Evolutionary conservation across 371 early-diverging fungal species (phyloP), one percentile per base, ranked within the genome.

Genomic region (Astathelohania contejeani): DNA sequence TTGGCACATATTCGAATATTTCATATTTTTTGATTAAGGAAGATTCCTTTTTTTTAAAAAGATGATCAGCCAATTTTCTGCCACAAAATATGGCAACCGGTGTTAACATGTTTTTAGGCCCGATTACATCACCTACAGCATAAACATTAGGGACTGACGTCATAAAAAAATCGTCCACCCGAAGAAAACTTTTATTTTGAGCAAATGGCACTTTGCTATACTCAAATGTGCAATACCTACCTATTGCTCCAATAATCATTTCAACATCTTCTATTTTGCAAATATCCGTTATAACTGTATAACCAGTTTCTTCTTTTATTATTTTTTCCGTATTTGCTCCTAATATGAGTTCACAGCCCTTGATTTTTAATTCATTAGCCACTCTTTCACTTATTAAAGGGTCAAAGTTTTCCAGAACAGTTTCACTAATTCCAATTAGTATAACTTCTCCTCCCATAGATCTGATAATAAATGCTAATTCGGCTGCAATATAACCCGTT

Each of bases 101-200:
- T 16, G 95, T 94, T 56, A 94, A 77, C 78, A 87, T 83, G 26
- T 80, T 81, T 48, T 79, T 72, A n/a, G n/a, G n/a, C 53, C 90
- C 90, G 62, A 83, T 85, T 32, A 88, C 84, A 74, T 94, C 95
- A 37, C 95, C 95, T 4, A 94, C 76, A 6, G 90, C 85, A 75
- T 80, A 86, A 7, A 92, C 73, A 23, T 79, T 77, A 14, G 73
- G 67, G 1, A 66, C 69, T 18, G 50, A 63, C 2, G 92, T 93
- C 55, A 82, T 77, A 71, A 91, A 91, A 72, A 76, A 88, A 50
- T 83, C 85, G 65, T 90, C 83, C 2, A 79, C 81, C 28, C 68
- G 63, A 50, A 90, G 81, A 64, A 79, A 79, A 0, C 84, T 84
- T 20, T 77, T 74, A 4, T 71, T 69, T 51, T 79, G 77, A 4